A percentile compares a stretch with the other conserved stretches of the same genome.
phyloP scores from a whole-genome alignment of 805 yeast genomes.

The Suhomyces kilbournensis region DNA sequence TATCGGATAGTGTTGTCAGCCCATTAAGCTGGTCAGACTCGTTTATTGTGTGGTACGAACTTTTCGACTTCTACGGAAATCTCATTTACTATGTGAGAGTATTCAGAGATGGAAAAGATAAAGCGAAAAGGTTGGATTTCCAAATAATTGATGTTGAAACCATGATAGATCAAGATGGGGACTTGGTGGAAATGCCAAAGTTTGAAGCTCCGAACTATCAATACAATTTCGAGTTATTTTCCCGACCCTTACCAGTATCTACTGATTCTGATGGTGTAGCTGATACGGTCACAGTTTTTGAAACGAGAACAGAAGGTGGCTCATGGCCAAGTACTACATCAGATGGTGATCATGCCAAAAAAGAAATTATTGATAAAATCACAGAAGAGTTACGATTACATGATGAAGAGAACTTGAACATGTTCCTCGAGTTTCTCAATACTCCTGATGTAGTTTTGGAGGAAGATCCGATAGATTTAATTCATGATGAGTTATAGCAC shows the following conservation, averaged over 20 bases:
- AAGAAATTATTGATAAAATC: background rate
- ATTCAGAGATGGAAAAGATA: constrained; percentile 19
- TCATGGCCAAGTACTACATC: background rate
- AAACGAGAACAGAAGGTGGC: background rate
- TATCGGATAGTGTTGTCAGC: background rate
- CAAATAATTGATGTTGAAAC: constrained; percentile 30
- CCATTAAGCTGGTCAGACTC: constrained; percentile 26
- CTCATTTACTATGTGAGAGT: constrained; percentile 25
- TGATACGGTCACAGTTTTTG: background rate
- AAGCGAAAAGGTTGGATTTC: constrained; percentile 14
- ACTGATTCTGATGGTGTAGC: background rate
- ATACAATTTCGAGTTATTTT: constrained; percentile 26
- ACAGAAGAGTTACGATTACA: background rate
- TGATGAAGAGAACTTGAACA: background rate
- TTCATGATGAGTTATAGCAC: background rate
- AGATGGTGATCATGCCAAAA: background rate
- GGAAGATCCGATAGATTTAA: background rate
- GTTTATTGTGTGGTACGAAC: constrained; percentile 35
- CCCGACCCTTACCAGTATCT: background rate
- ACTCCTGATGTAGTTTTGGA: background rate
- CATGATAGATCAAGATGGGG: constrained; percentile 31
- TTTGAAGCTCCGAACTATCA: constrained; percentile 21
- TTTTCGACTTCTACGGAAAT: constrained; percentile 33
- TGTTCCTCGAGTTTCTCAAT: background rate
- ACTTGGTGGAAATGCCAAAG: constrained; percentile 13